A percentile compares a stretch with the other conserved stretches of the same genome.
Conservation (phyloP, 805 yeast species). For the Maudiozyma barnettii region DNA sequence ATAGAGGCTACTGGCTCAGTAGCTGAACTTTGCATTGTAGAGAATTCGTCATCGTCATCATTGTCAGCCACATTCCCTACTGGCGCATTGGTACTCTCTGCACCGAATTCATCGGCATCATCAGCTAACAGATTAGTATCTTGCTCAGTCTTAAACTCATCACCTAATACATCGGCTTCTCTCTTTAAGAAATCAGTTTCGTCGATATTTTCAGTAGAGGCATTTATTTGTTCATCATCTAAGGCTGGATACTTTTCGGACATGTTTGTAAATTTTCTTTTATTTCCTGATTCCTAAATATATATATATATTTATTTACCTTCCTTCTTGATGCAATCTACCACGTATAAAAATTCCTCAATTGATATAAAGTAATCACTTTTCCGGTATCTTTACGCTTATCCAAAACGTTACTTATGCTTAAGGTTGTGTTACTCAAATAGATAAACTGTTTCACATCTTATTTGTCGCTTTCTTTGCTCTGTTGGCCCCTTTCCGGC, state of each 20-base stretch:
- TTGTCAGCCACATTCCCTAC: constrained; percentile 54
- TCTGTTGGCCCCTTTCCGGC: too few species aligned
- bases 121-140: constrained; percentile 40
- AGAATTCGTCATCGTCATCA: constrained; percentile 36
- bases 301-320: too few species aligned
- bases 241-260: constrained; percentile 72
- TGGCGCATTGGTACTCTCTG: not conserved
- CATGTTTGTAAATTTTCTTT: constrained; percentile 31
- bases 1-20: constrained; percentile 6
- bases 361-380: too few species aligned
- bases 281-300: too few species aligned
- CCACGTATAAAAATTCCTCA: too few species aligned
- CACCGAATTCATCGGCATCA: constrained; percentile 45
- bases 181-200: constrained; percentile 55
- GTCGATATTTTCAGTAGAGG: constrained; percentile 27
- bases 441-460: too few species aligned
- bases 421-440: too few species aligned
- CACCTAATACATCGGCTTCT: constrained; percentile 60
- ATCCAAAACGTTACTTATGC: too few species aligned
- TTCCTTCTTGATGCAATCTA: too few species aligned
- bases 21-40: constrained; percentile 15
- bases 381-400: too few species aligned
- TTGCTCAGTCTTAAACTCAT: constrained; percentile 58
- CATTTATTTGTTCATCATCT: constrained; percentile 35
- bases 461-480: too few species aligned